Evolutionary conservation across 345 rosid species (phyloP).

Genomic region (Brassica juncea): DNA sequence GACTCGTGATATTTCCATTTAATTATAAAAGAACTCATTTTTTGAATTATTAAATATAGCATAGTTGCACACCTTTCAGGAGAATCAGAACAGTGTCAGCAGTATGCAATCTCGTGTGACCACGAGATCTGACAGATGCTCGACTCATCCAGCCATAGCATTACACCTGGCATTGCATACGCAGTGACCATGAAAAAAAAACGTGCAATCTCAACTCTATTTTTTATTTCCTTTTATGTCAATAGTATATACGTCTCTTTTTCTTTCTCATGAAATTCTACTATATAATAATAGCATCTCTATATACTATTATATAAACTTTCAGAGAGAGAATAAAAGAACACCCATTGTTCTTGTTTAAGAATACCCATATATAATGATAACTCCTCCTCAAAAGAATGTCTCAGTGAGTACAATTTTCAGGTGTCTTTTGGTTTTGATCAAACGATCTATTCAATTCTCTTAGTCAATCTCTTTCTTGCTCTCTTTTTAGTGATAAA

Average conservation of each 20-base stretch:
- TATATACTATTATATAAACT: not conserved
- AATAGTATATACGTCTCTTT: not conserved
- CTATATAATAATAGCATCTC: slow-evolving; percentile 19
- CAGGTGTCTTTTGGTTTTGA: slow-evolving; percentile 39
- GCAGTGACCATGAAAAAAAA: not conserved
- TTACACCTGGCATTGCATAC: not conserved
- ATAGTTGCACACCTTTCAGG: slow-evolving; percentile 4
- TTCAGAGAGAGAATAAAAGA: not conserved
- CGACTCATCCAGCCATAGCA: not conserved
- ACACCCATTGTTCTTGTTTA: not conserved
- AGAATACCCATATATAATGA: slow-evolving; percentile 2
- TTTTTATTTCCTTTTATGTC: not conserved
- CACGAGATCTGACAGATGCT: slow-evolving; percentile 19
- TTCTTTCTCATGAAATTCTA: not conserved
- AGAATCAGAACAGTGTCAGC: slow-evolving; percentile 7
- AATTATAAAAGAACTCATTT: not conserved
- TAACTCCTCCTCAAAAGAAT: slow-evolving; percentile 27
- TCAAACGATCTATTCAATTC: slow-evolving; percentile 34
- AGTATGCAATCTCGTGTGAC: not conserved
- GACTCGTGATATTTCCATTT: no score
- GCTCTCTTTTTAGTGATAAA: not conserved
- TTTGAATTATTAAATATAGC: not conserved
- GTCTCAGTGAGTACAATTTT: slow-evolving; percentile 35
- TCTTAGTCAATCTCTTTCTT: not conserved
- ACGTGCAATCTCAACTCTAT: not conserved